Base-by-base conservation (phyloP, 202 grass and related monocot species). In the Miscanthus sacchariflorus region DNA sequence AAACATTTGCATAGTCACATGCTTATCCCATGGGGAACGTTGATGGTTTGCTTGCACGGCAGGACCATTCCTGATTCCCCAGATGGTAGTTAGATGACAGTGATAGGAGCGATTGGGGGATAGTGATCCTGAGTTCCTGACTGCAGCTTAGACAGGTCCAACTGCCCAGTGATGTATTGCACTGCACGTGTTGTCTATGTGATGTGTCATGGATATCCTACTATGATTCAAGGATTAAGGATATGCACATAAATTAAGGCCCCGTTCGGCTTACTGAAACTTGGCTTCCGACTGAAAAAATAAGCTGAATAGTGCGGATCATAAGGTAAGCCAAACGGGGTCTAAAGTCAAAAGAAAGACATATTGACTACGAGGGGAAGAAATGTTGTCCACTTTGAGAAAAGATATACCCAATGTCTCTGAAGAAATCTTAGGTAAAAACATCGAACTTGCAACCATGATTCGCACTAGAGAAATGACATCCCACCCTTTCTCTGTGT, bases 11-110 rank as follows among this genome's bases (percentile, higher is more conserved):
- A 42, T 2, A 56, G 43, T 85, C 83, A 67, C 58, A 61, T 45
- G 10, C 83, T 83, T 89, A 78, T 92, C 86, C 56, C 35, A 59
- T 89, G 72, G 54, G 83, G 14, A 24, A 67, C 50, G 33, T 12
- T n/a, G 72, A 39, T 56, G 36, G 56, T 39, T 92, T 92, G 72
- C 90, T 86, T 92, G 90, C 83, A 92, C 90, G 90, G 35, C 83
- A 83, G 79, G 36, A 83, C 11, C 78, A 74, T 78, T 65, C n/a
- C 17, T 72, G 77, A 24, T 9, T 91, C 28, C 28, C 1, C 11
- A 65, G 0, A 28, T 77, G 86, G 77, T 85, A 44, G 86, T 79
- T 73, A 58, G 15, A 58, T 5, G 86, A 92, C 79, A 89, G 58
- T 14, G 87, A 89, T 6, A 46, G 12, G 58, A 50, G 75, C 10